Base-by-base conservation (phyloP, 129 eudicot species). In the Scalesia atractyloides region DNA sequence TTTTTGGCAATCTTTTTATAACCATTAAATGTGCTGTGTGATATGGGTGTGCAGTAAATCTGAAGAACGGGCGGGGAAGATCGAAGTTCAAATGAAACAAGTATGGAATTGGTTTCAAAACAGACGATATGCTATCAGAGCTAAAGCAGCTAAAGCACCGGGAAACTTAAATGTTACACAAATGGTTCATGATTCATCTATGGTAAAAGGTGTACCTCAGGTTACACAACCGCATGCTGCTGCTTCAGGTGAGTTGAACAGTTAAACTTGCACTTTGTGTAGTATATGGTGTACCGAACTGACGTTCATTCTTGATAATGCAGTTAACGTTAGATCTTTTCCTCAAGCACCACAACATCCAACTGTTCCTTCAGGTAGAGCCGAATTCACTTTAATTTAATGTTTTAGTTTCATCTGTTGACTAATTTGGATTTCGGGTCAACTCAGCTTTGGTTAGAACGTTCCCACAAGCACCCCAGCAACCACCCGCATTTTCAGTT, bases 91-190 rank as follows among this genome's bases (percentile, higher is more conserved):
- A 66, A 84, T 83, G 86, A 95, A 95, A 84, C 99, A 95, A 80
- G 97, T 95, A 68, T 90, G 94, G 97, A 91, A 88, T 74, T 95
- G 99, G 99, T 90, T 90, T 69, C 99, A 95, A 69, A 95, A 95
- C 68, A 90, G 97, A 78, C 82, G 99, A 49, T 90, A 90, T 83
- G 97, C 99, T 16, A 80, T 90, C 36, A 86, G 94, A 76, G 87
- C 97, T 41, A 95, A 83, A 84, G 81, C 87, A 11, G 85, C 87
- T 4, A 94, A 80, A 82, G 60, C 84, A 59, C 96, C 92, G 1
- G 87, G 74, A 58, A 87, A 76, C 64, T 65, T 69, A 60, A 75
- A 43, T 69, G 54, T 65, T 16, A 43, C 90, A 19, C 83, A 84
- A 14, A 53, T 73, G 84, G 76, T 82, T 64, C 87, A 79, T 75